phyloP scores from a whole-genome alignment of 768 basidiomycete genomes.

The Podaxis pistillaris region DNA sequence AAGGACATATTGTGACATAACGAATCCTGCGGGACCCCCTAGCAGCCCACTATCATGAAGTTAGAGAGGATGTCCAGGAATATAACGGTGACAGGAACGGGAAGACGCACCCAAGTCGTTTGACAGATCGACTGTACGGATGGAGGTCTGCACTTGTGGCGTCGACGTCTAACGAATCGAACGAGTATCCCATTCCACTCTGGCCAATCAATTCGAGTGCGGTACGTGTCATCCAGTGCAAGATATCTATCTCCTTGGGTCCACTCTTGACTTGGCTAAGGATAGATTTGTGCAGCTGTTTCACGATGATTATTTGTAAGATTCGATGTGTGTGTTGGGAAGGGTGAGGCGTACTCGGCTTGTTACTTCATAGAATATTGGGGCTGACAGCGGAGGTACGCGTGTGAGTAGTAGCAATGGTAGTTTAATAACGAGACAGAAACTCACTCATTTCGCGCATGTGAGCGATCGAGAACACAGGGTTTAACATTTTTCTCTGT shows the following conservation, averaged over 20 bases:
- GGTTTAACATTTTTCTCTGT: conserved; percentile 44
- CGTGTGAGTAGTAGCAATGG: neutral
- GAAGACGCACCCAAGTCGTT: conserved; percentile 27
- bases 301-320: neutral
- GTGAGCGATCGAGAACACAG: conserved; percentile 41
- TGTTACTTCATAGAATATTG: conserved; percentile 32
- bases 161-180: conserved; percentile 32
- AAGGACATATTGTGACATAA: neutral
- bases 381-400: conserved; percentile 22
- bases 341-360: conserved; percentile 22
- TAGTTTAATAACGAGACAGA: neutral
- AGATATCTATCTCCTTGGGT: conserved; percentile 31
- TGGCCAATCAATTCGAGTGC: conserved; percentile 51
- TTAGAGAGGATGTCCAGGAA: neutral
- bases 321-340: neutral
- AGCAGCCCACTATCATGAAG: neutral
- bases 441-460: conserved; percentile 33
- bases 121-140: conserved; percentile 27
- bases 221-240: conserved; percentile 38
- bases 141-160: conserved; percentile 21
- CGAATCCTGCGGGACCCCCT: neutral
- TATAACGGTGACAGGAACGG: conserved; percentile 7
- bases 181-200: conserved; percentile 44
- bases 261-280: conserved; percentile 24
- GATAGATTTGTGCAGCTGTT: conserved; percentile 27